Evolutionary conservation across 768 basidiomycete species (phyloP).

Genomic region (Lactifluus pinguis): DNA sequence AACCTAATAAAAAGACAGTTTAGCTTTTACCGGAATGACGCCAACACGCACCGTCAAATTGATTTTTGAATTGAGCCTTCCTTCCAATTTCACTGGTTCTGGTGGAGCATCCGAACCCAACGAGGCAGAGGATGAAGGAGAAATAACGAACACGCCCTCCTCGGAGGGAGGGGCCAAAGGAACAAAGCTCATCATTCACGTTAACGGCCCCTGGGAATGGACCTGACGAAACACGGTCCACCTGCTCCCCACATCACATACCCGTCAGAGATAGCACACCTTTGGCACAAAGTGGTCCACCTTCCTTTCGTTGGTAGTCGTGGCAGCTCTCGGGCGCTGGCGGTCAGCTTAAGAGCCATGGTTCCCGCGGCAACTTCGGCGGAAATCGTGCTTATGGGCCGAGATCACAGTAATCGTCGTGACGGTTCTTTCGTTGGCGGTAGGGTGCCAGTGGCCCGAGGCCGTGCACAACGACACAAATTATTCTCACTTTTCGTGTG

Average conservation of each 20-base stretch:
- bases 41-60: too few relatives aligned
- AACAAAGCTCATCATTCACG: constrained; percentile 4
- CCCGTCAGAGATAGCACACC: too few relatives aligned
- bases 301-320: constrained; percentile 22
- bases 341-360: constrained; percentile 46
- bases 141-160: constrained; percentile 12
- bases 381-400: constrained; percentile 49
- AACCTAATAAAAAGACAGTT: too few relatives aligned
- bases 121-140: constrained; percentile 18
- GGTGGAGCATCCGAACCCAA: too few relatives aligned
- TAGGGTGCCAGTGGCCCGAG: constrained; percentile 27
- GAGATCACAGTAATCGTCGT: constrained; percentile 55
- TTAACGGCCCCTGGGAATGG: constrained; percentile 4
- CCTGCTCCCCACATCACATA: constrained; percentile 1
- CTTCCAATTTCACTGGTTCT: too few relatives aligned
- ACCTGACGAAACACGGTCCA: constrained; percentile 3
- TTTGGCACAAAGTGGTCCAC: too few relatives aligned
- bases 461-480: constrained; percentile 51
- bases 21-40: too few relatives aligned
- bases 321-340: constrained; percentile 38
- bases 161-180: constrained; percentile 10
- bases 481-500: constrained; percentile 26
- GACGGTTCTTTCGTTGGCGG: constrained; percentile 54
- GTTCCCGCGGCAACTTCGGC: constrained; percentile 56
- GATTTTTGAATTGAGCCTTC: too few relatives aligned